Evolutionary conservation across 768 basidiomycete species (phyloP), one percentile per base, ranked within the genome.

Genomic region (Mycena amicta): DNA sequence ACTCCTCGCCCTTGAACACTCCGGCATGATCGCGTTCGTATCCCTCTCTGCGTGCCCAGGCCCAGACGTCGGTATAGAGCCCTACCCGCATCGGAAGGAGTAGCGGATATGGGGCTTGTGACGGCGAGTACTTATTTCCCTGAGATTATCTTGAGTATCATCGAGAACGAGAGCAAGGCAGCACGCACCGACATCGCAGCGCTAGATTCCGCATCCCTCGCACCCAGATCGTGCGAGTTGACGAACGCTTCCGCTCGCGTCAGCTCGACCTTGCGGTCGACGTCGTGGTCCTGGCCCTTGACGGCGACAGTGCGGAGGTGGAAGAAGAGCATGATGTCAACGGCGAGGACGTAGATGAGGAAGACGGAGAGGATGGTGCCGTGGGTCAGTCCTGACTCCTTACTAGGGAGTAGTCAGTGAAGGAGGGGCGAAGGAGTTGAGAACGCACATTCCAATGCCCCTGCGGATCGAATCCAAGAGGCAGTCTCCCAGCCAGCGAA

Each of bases 191-290:
- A 91, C 28, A 96, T 66, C 95, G 96, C 20, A 93, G 70, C 61
- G 81, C 73, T 11, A 98, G 74, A 69, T 99, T 98, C 66, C 78
- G 80, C 52, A n/a, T 75, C 72, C 67, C 77, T 80, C 25, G 84
- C 88, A 83, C 95, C 96, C 3, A 96, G 75, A 70, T 98, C 92
- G 69, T 94, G 98, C 2, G 90, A 93, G 67, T 98, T 98, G 12
- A 93, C 79, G 67, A 95, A 98, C 1, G 76, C 77, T 90, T 92
- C 37, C 13, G 25, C 5, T 25, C 93, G 77, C 11, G 77, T 72
- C 56, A 83, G 82, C 1, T 94, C 94, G 33, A 84, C 72, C 56
- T 77, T 83, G 2, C 83, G 77, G 67, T 98, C 95, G 27, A 88
- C 80, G 6, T 86, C 85, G 66, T 94, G 85, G 66, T 98, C 96